Evolutionary conservation across 73 alveolate species (phyloP), one percentile per base, ranked within the genome.

Genomic region (Symbiodinium natans): DNA sequence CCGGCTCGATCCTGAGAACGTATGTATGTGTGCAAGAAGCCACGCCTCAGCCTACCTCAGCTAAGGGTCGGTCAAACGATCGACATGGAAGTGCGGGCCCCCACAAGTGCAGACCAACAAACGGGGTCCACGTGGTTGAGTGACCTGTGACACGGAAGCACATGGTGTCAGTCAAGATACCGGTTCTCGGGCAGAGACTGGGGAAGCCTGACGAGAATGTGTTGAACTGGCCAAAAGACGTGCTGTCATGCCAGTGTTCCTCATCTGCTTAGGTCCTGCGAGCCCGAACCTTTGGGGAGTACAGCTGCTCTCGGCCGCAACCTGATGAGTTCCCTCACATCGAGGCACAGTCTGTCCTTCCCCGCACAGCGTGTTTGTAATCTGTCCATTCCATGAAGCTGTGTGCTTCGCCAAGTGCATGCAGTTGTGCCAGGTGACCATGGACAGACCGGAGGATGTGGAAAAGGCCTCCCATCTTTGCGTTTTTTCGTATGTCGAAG

Each of bases 201-300:
- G n/a, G n/a, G n/a, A n/a, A n/a, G n/a, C n/a, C n/a, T n/a, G n/a
- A n/a, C n/a, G n/a, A n/a, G n/a, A n/a, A n/a, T n/a, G n/a, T n/a
- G n/a, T n/a, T n/a, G n/a, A n/a, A n/a, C n/a, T n/a, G n/a, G n/a
- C n/a, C n/a, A 46, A 13, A 46, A 46, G 59, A 6, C 59, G 59
- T 46, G 75, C 75, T 15, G 75, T 31, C 59, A 46, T 56, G 75
- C 75, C 75, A 25, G 75, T 21, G 59, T 1, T 21, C 75, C 59
- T 29, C 80, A 23, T 31, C 33, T 0, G 80, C 80, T 27, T 43
- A 74, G 84, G 84, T 34, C 43, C 48, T 74, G 84, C 84, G 84
- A 9, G 43, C 41, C 41, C 84, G 84, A 23, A n/a, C 36, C 77
- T 59, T 59, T n/a, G 84, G 84, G 84, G 84, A 74, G 13, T 74